phyloP scores from a whole-genome alignment of 148 eudicot genomes.

The Rhododendron henanense region DNA sequence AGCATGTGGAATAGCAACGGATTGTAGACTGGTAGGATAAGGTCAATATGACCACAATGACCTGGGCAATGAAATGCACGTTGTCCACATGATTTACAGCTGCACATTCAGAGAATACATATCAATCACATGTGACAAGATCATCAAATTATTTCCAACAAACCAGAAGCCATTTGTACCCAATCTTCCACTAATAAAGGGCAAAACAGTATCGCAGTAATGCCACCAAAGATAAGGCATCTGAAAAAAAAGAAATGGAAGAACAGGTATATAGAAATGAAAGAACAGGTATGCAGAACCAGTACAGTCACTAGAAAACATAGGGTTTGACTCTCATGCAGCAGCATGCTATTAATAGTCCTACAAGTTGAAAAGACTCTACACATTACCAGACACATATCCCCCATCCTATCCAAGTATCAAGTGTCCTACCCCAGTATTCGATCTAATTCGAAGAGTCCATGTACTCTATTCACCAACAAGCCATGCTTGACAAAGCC shows the following conservation, averaged over 20 bases:
- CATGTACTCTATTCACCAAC: not conserved
- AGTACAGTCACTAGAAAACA: not conserved
- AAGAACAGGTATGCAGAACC: not conserved
- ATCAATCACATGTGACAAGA: slow-evolving; percentile 5
- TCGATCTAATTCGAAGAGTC: not conserved
- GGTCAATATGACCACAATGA: slow-evolving; percentile 94
- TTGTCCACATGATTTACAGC: slow-evolving; percentile 81
- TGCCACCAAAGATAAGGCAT: not conserved
- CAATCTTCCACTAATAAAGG: not conserved
- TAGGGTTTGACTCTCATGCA: not conserved
- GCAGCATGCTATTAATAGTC: not conserved
- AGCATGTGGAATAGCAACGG: slow-evolving; percentile 66
- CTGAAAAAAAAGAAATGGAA: not conserved
- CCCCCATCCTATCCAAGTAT: not conserved
- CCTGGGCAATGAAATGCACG: slow-evolving; percentile 62
- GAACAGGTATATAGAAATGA: not conserved
- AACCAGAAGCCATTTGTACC: not conserved
- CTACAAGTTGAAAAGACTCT: not conserved
- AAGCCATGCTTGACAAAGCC: not conserved
- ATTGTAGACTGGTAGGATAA: slow-evolving; percentile 57
- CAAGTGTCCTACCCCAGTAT: not conserved
- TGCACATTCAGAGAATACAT: slow-evolving; percentile 27
- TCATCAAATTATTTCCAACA: not conserved
- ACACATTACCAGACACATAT: not conserved
- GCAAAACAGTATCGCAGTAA: not conserved